Conservation (phyloP, 176 grass and related monocot genomes). For the Tillandsia fasciculata region DNA sequence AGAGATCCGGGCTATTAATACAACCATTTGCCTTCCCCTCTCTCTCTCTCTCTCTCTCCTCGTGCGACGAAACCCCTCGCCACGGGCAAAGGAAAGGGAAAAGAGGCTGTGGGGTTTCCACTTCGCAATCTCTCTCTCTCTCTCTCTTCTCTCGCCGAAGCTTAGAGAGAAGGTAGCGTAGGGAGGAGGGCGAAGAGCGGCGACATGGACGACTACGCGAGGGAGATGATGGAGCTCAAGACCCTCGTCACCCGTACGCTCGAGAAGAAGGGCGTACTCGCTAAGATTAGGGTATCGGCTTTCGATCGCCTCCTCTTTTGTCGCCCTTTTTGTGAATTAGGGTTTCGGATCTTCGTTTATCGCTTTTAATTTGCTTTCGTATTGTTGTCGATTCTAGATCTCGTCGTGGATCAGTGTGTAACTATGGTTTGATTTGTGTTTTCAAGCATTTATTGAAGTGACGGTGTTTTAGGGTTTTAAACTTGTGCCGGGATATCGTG, state of each 20-base stretch:
- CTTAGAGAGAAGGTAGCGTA: not conserved
- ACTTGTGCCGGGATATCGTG: not conserved
- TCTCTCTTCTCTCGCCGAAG: not conserved
- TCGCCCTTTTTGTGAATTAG: not conserved
- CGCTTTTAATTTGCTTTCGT: not conserved
- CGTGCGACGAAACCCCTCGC: too few species aligned
- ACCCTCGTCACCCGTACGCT: conserved; percentile 88
- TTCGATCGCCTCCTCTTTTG: not conserved
- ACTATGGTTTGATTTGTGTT: not conserved
- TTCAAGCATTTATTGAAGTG: not conserved
- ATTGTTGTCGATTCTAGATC: not conserved
- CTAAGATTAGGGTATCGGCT: conserved; percentile 66
- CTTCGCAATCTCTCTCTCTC: not conserved
- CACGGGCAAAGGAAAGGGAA: not conserved
- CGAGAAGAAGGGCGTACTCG: conserved; percentile 95
- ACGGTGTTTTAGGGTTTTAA: not conserved
- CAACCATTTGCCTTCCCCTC: not conserved
- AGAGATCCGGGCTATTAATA: not conserved
- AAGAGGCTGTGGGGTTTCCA: not conserved
- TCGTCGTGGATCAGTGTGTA: not conserved
- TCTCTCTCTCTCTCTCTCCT: not conserved
- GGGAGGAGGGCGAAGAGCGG: not conserved
- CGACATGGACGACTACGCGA: conserved; percentile 73
- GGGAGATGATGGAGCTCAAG: conserved; percentile 99
- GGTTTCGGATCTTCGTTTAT: not conserved